These are phyloP conservation scores for Petunia hybrid DNA, from an alignment of 305 asterid species.

Conservation along the genomic window DNA sequence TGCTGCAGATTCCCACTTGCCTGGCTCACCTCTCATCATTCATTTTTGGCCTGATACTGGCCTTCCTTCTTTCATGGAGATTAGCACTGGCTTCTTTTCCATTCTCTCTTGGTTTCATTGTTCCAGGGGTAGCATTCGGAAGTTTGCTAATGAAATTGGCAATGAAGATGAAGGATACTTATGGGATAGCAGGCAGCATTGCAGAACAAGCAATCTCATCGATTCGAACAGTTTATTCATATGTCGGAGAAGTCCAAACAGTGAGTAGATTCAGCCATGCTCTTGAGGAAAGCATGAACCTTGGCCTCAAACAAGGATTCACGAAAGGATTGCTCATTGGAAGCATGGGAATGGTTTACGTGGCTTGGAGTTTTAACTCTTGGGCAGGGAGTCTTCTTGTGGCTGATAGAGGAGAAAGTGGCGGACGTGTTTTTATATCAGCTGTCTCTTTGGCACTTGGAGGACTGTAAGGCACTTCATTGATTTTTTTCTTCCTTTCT, in stretches of 20 bases:
- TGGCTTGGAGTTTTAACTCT: conserved; percentile 62
- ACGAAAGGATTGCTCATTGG: conserved; percentile 68
- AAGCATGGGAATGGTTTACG: conserved; percentile 63
- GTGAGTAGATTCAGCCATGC: conserved; percentile 51
- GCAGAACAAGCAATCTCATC: conserved; percentile 70
- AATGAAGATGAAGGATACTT: conserved; percentile 54
- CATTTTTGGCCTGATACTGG: conserved; percentile 42
- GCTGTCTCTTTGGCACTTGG: conserved; percentile 56
- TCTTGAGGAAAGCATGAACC: conserved; percentile 50
- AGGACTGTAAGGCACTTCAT: conserved; percentile 59
- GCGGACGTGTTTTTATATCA: conserved; percentile 59
- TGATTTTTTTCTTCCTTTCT: not conserved
- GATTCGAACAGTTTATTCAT: conserved; percentile 63
- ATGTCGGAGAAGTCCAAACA: conserved; percentile 61
- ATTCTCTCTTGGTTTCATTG: conserved; percentile 45
- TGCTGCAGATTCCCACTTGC: conserved; percentile 65
- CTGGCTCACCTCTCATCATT: conserved; percentile 52
- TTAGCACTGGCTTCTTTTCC: conserved; percentile 65
- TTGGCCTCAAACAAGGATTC: conserved; percentile 69
- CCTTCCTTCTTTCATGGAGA: conserved; percentile 67
- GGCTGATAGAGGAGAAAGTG: conserved; percentile 55
- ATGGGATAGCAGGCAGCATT: conserved; percentile 60
- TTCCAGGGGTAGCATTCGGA: conserved; percentile 59
- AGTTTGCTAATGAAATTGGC: conserved; percentile 49
- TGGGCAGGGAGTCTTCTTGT: conserved; percentile 75